Conservation (phyloP, 805 yeast species). For the Zygotorulaspora danielsina region DNA sequence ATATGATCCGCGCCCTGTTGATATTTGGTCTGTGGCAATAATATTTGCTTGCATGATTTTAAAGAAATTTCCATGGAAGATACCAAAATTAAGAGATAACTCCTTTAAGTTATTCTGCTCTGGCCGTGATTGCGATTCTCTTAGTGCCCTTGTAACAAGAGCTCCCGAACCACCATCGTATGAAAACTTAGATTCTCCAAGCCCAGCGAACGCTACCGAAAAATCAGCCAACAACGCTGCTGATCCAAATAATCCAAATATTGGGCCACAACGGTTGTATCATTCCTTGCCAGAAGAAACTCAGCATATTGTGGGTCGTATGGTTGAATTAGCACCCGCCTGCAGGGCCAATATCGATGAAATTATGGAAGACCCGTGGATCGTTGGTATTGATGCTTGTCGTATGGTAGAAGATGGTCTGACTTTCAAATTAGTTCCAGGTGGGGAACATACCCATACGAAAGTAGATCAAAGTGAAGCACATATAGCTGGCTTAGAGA, state of each 20-base stretch:
- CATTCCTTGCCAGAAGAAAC: constrained; percentile 68
- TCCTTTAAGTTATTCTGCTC: constrained; percentile 80
- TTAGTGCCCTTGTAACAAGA: constrained; percentile 56
- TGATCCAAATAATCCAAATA: constrained; percentile 56
- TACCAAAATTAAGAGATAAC: constrained; percentile 75
- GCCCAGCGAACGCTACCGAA: constrained; percentile 13
- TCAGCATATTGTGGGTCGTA: constrained; percentile 60
- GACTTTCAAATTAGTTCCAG: constrained; percentile 39
- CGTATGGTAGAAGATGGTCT: constrained; percentile 44
- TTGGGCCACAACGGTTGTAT: constrained; percentile 68
- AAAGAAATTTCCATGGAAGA: constrained; percentile 92
- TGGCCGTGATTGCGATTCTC: constrained; percentile 61
- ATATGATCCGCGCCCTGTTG: constrained; percentile 90
- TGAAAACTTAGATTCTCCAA: constrained; percentile 21
- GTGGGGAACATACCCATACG: constrained; percentile 73
- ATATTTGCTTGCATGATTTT: constrained; percentile 89
- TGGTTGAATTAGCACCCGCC: constrained; percentile 85
- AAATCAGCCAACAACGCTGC: constrained; percentile 28
- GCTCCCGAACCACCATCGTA: constrained; percentile 47
- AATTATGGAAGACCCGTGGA: constrained; percentile 69
- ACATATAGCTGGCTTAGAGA: constrained; percentile 89
- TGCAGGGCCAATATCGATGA: constrained; percentile 79
- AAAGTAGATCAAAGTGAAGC: constrained; percentile 91
- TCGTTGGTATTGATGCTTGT: constrained; percentile 63
- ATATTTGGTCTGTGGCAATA: constrained; percentile 89